A percentile compares a stretch with the other conserved stretches of the same genome.
Conservation (phyloP, 805 yeast species). For the Naumovozyma dairenensis region DNA sequence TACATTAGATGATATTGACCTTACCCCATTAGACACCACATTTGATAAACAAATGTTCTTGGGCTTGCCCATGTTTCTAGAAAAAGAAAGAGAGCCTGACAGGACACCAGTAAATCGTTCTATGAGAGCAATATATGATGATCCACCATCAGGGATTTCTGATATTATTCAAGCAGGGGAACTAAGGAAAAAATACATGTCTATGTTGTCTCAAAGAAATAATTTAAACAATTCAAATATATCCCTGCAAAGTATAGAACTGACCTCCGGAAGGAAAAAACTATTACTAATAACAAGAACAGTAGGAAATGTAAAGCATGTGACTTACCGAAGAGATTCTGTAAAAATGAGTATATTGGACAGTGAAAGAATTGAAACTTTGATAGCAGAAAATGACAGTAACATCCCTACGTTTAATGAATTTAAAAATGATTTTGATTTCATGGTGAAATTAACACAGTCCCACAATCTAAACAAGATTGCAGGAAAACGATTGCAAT, state of each 20-base stretch:
- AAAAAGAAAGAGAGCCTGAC: too few relatives aligned
- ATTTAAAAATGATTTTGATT: slow-evolving; percentile 24
- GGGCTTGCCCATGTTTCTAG: slow-evolving; percentile 21
- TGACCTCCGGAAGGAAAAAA: too few relatives aligned
- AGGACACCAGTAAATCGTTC: too few relatives aligned
- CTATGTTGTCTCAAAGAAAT: slow-evolving; percentile 55
- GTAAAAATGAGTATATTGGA: too few relatives aligned
- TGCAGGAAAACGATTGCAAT: slow-evolving; percentile 20
- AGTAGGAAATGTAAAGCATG: background rate
- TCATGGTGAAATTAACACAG: slow-evolving; percentile 9
- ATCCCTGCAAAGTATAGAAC: too few relatives aligned
- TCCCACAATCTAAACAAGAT: slow-evolving; percentile 5
- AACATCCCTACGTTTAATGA: slow-evolving; percentile 18
- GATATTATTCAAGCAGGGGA: slow-evolving; percentile 27
- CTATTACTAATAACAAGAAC: too few relatives aligned
- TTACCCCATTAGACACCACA: slow-evolving; percentile 15
- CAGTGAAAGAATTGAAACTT: too few relatives aligned
- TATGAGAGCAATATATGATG: too few relatives aligned
- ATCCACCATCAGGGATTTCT: too few relatives aligned
- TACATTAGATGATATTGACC: slow-evolving; percentile 24
- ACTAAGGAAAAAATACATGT: slow-evolving; percentile 56
- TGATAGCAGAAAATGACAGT: background rate
- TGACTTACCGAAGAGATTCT: background rate
- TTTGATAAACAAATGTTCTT: slow-evolving; percentile 20
- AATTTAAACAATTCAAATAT: too few relatives aligned